A percentile compares a stretch with the other conserved stretches of the same genome.
Evolutionary conservation across 176 grass and related monocot genomes (phyloP).

Genomic region (Stipa capillata): DNA sequence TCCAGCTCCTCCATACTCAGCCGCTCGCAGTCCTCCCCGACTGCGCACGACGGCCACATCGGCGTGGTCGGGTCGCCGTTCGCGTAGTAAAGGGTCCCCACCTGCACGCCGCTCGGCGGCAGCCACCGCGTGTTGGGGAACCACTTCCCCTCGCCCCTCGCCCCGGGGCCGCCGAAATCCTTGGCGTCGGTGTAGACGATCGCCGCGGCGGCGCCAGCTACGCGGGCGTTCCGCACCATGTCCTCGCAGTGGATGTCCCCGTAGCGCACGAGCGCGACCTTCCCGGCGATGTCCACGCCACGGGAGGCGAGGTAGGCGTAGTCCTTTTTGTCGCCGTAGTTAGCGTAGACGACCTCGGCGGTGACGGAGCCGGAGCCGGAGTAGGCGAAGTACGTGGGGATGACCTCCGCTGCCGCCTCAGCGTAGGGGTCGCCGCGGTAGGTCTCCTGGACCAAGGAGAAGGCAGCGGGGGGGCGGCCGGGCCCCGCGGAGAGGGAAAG

Average conservation of each 20-base stretch:
- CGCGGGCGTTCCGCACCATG: constrained; percentile 62
- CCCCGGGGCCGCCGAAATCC: constrained; percentile 44
- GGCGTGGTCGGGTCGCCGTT: constrained; percentile 76
- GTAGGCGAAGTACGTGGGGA: constrained; percentile 87
- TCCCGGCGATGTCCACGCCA: constrained; percentile 58
- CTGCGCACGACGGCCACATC: constrained; percentile 52
- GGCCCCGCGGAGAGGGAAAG: constrained; percentile 45
- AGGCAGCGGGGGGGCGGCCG: constrained; percentile 3
- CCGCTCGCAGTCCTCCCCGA: constrained; percentile 57
- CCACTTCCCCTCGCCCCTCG: constrained; percentile 4
- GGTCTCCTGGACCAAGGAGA: constrained; percentile 49
- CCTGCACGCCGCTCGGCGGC: constrained; percentile 66
- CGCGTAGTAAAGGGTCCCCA: constrained; percentile 48
- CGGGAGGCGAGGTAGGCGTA: constrained; percentile 46
- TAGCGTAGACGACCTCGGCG: constrained; percentile 73
- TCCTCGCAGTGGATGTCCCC: constrained; percentile 85
- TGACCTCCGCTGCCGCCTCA: constrained; percentile 28
- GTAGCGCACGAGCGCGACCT: constrained; percentile 63
- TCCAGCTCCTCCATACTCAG: constrained; percentile 44
- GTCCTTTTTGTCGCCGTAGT: constrained; percentile 67
- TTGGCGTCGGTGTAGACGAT: constrained; percentile 73
- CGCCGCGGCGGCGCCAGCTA: constrained; percentile 52
- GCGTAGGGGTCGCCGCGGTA: constrained; percentile 46
- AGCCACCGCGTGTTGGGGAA: constrained; percentile 64
- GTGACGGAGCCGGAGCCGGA: constrained; percentile 53